Base-by-base conservation (phyloP, 2,329 filamentous ascomycete species). In the Volutella citrinella region DNA sequence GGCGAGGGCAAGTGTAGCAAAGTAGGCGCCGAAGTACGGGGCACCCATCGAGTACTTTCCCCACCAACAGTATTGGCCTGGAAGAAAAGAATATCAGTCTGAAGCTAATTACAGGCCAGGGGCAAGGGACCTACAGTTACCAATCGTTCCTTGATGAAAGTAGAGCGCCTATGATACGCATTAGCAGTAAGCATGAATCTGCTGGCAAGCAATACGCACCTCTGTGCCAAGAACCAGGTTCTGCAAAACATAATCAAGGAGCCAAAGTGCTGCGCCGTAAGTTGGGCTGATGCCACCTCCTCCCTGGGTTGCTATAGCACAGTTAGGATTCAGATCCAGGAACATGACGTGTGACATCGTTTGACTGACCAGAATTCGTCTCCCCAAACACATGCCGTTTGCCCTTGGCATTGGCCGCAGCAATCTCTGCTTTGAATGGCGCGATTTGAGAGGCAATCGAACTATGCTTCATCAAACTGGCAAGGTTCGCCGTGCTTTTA, bases 111-210 rank as follows among this genome's bases (percentile, higher is more conserved):
- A n/a, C n/a, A n/a, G n/a, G n/a, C n/a, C n/a, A n/a, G n/a, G 3
- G n/a, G 6, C 8, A 13, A 26, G 42, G 24, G 46, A 54, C 50
- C 59, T 53, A 55, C 71, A 74, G 46, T 72, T 69, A 5, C 69
- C 70, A 8, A 76, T 64, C 0, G 72, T 76, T 11, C 71, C 65
- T 10, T 70, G 66, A 46, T 76, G 72, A 58, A 74, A 76, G 42
- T 72, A 74, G 1, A 49, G 31, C 12, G 37, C 36, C 45, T 49
- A 6, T 7, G 12, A 18, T 5, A 18, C 3, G n/a, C n/a, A 16
- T 29, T 18, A 14, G 19, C 7, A 11, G 6, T 12, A 21, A 13
- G 19, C 6, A 6, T 19, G 3, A 18, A 22, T 10, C 1, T 18
- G 9, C n/a, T 12, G 4, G 5, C 4, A 10, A 29, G n/a, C 10